phyloP scores from a whole-genome alignment of 306 rosid species.

The Cyclanthera cordifolia region DNA sequence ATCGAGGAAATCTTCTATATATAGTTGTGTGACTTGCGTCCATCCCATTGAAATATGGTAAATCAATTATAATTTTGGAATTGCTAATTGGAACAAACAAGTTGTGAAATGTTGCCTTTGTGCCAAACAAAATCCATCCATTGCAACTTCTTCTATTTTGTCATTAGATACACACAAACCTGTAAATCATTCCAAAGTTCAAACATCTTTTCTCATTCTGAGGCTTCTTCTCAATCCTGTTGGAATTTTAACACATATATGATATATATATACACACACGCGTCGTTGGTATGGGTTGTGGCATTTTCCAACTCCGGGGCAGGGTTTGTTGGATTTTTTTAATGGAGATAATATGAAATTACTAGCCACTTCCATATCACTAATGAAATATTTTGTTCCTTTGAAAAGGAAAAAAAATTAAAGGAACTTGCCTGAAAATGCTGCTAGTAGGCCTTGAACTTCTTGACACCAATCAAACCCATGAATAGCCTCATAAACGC shows the following conservation, averaged over 20 bases:
- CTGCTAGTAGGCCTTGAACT: slow-evolving; percentile 46
- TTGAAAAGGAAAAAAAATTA: no score
- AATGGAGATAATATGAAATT: not conserved
- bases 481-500: slow-evolving; percentile 57
- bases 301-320: not conserved
- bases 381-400: not conserved
- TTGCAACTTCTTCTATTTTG: not conserved
- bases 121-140: not conserved
- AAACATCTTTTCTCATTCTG: not conserved
- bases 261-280: no score
- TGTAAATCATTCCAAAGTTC: not conserved
- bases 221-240: not conserved
- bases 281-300: no score
- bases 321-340: not conserved
- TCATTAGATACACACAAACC: not conserved
- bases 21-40: no score
- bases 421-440: slow-evolving; percentile 60
- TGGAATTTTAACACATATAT: no score
- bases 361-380: not conserved
- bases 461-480: slow-evolving; percentile 72
- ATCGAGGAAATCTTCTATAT: not conserved
- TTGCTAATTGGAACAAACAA: not conserved
- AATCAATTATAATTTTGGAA: not conserved
- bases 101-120: not conserved
- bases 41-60: not conserved